Base-by-base conservation (phyloP, 169 alveolate species). In the Plasmodium ovale region DNA sequence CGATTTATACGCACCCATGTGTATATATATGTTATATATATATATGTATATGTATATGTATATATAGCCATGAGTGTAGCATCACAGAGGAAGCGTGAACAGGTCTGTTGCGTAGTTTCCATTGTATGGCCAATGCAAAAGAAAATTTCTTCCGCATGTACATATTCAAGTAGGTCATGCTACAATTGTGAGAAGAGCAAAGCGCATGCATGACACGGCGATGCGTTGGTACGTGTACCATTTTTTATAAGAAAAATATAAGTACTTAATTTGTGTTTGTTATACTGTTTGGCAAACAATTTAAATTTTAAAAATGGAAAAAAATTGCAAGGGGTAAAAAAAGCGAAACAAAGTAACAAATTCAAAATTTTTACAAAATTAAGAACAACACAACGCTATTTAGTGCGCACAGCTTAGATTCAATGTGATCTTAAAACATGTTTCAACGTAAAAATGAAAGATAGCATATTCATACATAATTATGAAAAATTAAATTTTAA, bases 41-140 rank as follows among this genome's bases (percentile, higher is more conserved):
- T 60, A 62, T 62, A 62, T n/a, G 31, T 64, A 62, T 60, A 60
- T 62, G 14, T 62, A 35, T 64, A 16, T 35, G 19, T 64, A 16
- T 64, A 35, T 64, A 16, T n/a, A n/a, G n/a, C n/a, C n/a, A n/a
- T n/a, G n/a, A n/a, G n/a, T n/a, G n/a, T n/a, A n/a, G n/a, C n/a
- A n/a, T n/a, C n/a, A n/a, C n/a, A n/a, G n/a, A n/a, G n/a, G n/a
- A n/a, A n/a, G n/a, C n/a, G n/a, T n/a, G n/a, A n/a, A n/a, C n/a
- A n/a, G n/a, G n/a, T n/a, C n/a, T n/a, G n/a, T n/a, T n/a, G n/a
- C n/a, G n/a, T n/a, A n/a, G n/a, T n/a, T n/a, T n/a, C n/a, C n/a
- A n/a, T n/a, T n/a, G n/a, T n/a, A n/a, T n/a, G n/a, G n/a, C n/a
- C n/a, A n/a, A n/a, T n/a, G n/a, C n/a, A n/a, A n/a, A n/a, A n/a